A percentile compares a stretch with the other conserved stretches of the same genome.
Evolutionary conservation across 2,329 filamentous ascomycete genomes (phyloP).

Genomic region (Trichoderma hamatum): DNA sequence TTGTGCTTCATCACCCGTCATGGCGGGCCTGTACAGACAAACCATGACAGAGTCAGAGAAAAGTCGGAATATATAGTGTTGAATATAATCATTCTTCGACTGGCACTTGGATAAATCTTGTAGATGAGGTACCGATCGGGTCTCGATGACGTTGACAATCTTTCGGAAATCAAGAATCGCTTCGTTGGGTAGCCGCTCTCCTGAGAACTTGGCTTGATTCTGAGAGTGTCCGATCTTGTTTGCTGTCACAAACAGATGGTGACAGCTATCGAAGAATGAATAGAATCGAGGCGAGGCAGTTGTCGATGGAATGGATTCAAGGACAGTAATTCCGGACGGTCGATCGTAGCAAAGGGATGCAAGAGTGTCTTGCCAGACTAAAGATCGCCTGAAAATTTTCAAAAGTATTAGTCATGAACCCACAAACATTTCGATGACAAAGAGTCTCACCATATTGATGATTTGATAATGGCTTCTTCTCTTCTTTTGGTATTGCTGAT

Average conservation of each 20-base stretch:
- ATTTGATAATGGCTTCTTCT: conserved; percentile 1
- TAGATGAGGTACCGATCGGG: conserved; percentile 12
- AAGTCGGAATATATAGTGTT: conserved; percentile 9
- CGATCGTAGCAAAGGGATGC: conserved; percentile 15
- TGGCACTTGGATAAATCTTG: conserved; percentile 11
- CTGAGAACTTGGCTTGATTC: conserved; percentile 6
- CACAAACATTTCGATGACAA: neutral
- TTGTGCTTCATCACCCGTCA: neutral
- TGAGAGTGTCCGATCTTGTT: conserved; percentile 3
- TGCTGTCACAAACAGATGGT: conserved; percentile 15
- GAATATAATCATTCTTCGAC: conserved; percentile 14
- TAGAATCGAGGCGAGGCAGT: neutral
- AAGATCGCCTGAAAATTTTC: neutral
- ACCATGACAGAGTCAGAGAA: conserved; percentile 14
- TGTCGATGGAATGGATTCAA: conserved; percentile 15
- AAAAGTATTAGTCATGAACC: neutral
- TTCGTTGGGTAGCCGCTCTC: conserved; percentile 1
- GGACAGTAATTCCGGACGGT: conserved; percentile 13
- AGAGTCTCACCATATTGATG: neutral
- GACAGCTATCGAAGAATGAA: conserved; percentile 13
- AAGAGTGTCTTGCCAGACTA: conserved; percentile 20
- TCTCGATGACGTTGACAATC: conserved; percentile 8
- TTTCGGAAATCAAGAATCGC: conserved; percentile 14
- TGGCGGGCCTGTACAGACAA: conserved; percentile 5
- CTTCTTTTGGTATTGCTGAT: neutral